Evolutionary conservation across 1,139 yeast species (phyloP).

Genomic region (Arxiozyma bovina): DNA sequence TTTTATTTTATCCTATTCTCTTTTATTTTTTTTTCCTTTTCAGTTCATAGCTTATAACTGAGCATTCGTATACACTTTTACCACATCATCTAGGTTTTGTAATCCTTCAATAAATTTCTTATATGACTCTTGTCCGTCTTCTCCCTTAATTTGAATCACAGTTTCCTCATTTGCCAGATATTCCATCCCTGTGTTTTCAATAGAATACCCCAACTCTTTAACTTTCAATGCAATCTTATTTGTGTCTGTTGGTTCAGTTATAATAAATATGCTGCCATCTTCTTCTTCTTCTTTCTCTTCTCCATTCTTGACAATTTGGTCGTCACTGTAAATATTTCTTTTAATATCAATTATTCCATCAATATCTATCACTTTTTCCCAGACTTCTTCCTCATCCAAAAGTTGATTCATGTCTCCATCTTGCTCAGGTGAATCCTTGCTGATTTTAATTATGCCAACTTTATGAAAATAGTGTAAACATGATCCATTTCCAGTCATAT

Average conservation of each 20-base stretch:
- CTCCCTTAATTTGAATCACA: not conserved
- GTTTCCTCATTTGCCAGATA: slow-evolving; percentile 59
- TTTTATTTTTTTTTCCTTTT: too few relatives aligned
- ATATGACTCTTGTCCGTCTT: slow-evolving; percentile 36
- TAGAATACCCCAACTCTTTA: slow-evolving; percentile 45
- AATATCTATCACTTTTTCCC: slow-evolving; percentile 65
- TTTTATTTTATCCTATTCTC: too few relatives aligned
- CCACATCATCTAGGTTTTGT: slow-evolving; percentile 73
- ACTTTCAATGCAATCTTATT: slow-evolving; percentile 52
- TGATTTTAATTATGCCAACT: slow-evolving; percentile 46
- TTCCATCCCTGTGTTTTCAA: slow-evolving; percentile 63
- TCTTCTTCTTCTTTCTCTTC: slow-evolving; percentile 33
- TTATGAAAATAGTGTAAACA: slow-evolving; percentile 68
- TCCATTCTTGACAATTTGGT: slow-evolving; percentile 23
- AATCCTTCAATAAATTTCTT: slow-evolving; percentile 52
- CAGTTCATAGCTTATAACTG: not conserved
- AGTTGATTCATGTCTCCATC: slow-evolving; percentile 35
- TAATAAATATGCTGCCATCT: slow-evolving; percentile 16
- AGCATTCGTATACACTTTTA: slow-evolving; percentile 57
- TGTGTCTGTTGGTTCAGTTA: slow-evolving; percentile 57
- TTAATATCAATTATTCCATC: slow-evolving; percentile 80
- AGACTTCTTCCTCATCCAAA: slow-evolving; percentile 28
- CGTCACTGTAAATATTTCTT: slow-evolving; percentile 34
- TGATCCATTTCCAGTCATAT: slow-evolving; percentile 39
- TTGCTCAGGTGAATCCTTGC: slow-evolving; percentile 11